A percentile compares a stretch with the other conserved stretches of the same genome.
These are phyloP conservation scores for Galium porrigens DNA, from an alignment of 305 asterid species.

Conservation along the genomic window DNA sequence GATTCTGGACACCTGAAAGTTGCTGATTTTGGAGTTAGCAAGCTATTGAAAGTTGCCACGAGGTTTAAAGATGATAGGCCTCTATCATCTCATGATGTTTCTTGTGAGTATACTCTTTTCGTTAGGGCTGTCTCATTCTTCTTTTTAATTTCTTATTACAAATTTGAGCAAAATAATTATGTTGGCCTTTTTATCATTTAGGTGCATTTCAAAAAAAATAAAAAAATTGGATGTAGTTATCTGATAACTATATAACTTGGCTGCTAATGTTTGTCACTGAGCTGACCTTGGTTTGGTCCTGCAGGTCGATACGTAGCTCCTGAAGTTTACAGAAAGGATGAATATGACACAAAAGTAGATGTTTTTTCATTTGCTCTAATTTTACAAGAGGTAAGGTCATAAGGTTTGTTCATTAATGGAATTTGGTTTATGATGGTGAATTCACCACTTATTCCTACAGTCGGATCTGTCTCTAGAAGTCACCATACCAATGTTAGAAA, in stretches of 20 bases:
- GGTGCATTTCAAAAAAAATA: not conserved
- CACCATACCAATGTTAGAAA: not conserved
- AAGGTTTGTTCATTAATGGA: not conserved
- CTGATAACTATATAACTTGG: not conserved
- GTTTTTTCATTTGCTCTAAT: constrained; percentile 87
- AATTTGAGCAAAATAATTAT: not conserved
- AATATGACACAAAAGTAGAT: constrained; percentile 86
- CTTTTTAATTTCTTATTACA: not conserved
- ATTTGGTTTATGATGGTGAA: not conserved
- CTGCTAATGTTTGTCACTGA: not conserved
- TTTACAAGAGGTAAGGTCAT: constrained; percentile 59
- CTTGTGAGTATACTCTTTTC: constrained; percentile 49
- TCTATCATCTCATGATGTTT: constrained; percentile 31
- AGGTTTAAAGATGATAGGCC: constrained; percentile 60
- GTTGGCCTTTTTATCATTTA: constrained; percentile 3
- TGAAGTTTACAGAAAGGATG: constrained; percentile 72
- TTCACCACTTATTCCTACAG: not conserved
- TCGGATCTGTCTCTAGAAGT: not conserved
- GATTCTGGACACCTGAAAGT: constrained; percentile 92
- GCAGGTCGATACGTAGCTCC: constrained; percentile 93
- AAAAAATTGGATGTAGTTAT: not conserved
- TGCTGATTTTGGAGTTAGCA: constrained; percentile 91
- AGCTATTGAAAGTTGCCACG: constrained; percentile 53
- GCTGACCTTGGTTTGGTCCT: constrained; percentile 1
- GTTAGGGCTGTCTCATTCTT: not conserved